Conservation (phyloP, 2,329 filamentous ascomycete genomes). For the Graphilbum ipis-grandicollis region DNA sequence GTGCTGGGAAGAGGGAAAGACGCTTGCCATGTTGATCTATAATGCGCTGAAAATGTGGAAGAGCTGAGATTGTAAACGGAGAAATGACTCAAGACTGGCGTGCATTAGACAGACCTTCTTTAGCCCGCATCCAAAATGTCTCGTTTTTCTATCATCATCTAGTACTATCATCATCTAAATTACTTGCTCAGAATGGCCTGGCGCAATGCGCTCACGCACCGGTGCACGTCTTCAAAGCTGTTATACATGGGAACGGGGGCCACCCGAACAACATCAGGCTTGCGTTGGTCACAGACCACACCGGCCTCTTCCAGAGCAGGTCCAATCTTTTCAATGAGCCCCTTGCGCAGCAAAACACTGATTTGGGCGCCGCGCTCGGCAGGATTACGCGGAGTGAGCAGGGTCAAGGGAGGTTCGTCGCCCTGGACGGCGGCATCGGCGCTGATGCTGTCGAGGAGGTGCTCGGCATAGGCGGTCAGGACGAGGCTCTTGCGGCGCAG, state of each 20-base stretch:
- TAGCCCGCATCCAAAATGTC: too few species aligned
- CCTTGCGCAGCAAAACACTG: conserved; percentile 46
- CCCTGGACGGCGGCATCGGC: conserved; percentile 12
- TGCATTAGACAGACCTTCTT: too few species aligned
- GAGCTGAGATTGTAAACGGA: too few species aligned
- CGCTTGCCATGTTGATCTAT: not conserved
- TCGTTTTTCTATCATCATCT: too few species aligned
- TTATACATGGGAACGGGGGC: conserved; percentile 79
- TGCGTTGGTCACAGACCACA: conserved; percentile 67
- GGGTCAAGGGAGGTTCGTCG: conserved; percentile 27
- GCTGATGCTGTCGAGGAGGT: conserved; percentile 35
- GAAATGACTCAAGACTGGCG: too few species aligned
- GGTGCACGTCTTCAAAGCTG: conserved; percentile 49
- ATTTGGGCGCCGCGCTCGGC: conserved; percentile 60
- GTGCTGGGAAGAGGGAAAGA: conserved; percentile 1
- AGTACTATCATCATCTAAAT: too few species aligned
- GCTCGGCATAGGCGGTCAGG: conserved; percentile 62
- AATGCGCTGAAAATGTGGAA: not conserved
- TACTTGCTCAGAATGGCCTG: not conserved
- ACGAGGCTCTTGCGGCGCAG: conserved; percentile 55
- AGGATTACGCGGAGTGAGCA: conserved; percentile 55
- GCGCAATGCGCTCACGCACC: conserved; percentile 11
- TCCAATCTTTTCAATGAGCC: conserved; percentile 52
- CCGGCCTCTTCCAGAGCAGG: conserved; percentile 46
- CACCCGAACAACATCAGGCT: conserved; percentile 69